phyloP scores from a whole-genome alignment of 352 stramenopile species.

The Pythium chondricola region DNA sequence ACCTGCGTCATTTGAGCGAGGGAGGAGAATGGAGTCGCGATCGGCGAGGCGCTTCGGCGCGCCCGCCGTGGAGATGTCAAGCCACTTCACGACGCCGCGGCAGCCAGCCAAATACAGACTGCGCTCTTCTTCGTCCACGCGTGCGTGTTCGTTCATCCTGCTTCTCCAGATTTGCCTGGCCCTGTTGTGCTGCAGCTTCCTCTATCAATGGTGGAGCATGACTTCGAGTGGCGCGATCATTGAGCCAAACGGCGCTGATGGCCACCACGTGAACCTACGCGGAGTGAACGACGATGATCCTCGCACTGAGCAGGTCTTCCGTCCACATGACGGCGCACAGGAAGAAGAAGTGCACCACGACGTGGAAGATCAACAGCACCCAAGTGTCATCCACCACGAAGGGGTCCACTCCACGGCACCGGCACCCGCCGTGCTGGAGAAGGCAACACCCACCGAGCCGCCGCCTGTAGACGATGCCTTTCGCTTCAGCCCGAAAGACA shows the following conservation, averaged over 20 bases:
- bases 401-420: not conserved
- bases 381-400: not conserved
- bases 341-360: not conserved
- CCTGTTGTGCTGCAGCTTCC: constrained; percentile 32
- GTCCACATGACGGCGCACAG: not conserved
- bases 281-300: not conserved
- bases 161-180: constrained; percentile 37
- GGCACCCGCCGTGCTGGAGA: constrained; percentile 5
- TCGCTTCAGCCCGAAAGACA: not conserved
- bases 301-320: not conserved
- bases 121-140: not conserved
- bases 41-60: constrained; percentile 5
- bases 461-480: not conserved
- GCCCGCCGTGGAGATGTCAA: constrained; percentile 5
- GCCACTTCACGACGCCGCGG: constrained; percentile 2
- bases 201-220: constrained; percentile 32
- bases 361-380: not conserved
- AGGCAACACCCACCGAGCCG: not conserved
- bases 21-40: constrained; percentile 48
- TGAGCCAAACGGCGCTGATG: not conserved
- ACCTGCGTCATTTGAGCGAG: too few species aligned
- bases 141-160: constrained; percentile 22
- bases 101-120: not conserved
- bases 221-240: not conserved
- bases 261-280: constrained; percentile 7